Evolutionary conservation across 768 basidiomycete species (phyloP), one percentile per base, ranked within the genome.

Genomic region (Russula dissimulans): DNA sequence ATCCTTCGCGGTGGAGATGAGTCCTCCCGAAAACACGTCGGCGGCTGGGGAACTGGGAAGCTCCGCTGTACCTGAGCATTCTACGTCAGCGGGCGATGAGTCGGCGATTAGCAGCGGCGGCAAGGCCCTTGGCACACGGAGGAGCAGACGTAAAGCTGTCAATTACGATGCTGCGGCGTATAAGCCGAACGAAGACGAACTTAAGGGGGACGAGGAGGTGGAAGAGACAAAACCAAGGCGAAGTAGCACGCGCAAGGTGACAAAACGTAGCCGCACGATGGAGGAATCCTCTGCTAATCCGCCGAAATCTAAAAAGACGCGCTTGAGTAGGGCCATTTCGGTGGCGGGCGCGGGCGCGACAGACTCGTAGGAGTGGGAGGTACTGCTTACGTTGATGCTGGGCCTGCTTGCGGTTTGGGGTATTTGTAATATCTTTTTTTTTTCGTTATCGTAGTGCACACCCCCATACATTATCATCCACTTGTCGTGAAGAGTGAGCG

Each of bases 111-210:
- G 44, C 18, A 18, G 36, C 22, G 22, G 22, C 22, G 22, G 22
- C 36, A 57, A 14, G 26, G 14, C 47, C 31, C 6, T 52, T 15
- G 43, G 29, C n/a, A 36, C 57, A 31, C 55, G 65, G 36, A 58
- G 57, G 44, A 64, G 65, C 50, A 66, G 55, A n/a, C 65, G 65
- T 31, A 56, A 50, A 39, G n/a, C 48, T n/a, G 56, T 64, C 38
- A 48, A 61, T n/a, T 10, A 41, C 14, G 65, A 66, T 44, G 63
- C 65, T 18, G 53, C 54, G 5, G 63, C 65, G 29, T 66, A 66
- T 46, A 64, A 66, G 45, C 65, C 63, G 11, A 15, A 18, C 12
- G 54, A 63, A 46, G 62, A 60, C 4, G 65, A 64, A 1, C 41
- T 7, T 22, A 49, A 60, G 22, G 58, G 39, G 26, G 60, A 63